Evolutionary conservation across 768 basidiomycete genomes (phyloP).

Genomic region (Kwoniella mangroviensis): DNA sequence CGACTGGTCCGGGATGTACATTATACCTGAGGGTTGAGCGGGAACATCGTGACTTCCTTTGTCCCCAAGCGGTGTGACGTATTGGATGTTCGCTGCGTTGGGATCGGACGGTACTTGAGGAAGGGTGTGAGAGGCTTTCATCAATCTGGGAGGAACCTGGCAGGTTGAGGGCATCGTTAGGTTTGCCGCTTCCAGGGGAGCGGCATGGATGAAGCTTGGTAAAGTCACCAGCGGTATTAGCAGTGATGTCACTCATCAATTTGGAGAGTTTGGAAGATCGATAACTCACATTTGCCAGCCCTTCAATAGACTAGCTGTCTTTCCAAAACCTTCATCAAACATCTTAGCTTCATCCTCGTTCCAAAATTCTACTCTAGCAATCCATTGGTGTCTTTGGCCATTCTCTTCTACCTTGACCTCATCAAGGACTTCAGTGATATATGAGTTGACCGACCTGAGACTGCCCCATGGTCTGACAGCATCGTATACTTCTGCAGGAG

Average conservation of each 20-base stretch:
- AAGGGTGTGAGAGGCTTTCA: neutral
- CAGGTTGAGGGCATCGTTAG: neutral
- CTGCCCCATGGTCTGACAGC: constrained; percentile 45
- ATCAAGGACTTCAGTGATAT: constrained; percentile 13
- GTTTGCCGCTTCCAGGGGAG: neutral
- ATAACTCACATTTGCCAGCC: constrained; percentile 48
- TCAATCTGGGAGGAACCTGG: constrained; percentile 1
- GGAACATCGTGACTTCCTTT: neutral
- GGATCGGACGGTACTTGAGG: constrained; percentile 1
- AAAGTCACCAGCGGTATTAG: too few relatives aligned
- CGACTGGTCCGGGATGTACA: constrained; percentile 6
- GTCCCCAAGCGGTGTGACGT: neutral
- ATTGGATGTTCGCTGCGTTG: constrained; percentile 2
- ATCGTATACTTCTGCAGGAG: constrained; percentile 40
- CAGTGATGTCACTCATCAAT: neutral
- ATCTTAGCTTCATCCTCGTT: constrained; percentile 44
- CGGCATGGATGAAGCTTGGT: constrained; percentile 8
- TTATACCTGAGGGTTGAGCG: neutral
- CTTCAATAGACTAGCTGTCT: constrained; percentile 32
- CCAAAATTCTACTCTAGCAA: constrained; percentile 47
- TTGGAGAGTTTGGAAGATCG: neutral
- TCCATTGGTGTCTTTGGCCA: constrained; percentile 23
- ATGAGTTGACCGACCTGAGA: constrained; percentile 34
- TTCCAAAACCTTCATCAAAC: constrained; percentile 43
- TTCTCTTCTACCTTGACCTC: neutral